Evolutionary conservation across 495 filamentous ascomycete species (phyloP).

Genomic region (Lasiosphaeris hirsuta): DNA sequence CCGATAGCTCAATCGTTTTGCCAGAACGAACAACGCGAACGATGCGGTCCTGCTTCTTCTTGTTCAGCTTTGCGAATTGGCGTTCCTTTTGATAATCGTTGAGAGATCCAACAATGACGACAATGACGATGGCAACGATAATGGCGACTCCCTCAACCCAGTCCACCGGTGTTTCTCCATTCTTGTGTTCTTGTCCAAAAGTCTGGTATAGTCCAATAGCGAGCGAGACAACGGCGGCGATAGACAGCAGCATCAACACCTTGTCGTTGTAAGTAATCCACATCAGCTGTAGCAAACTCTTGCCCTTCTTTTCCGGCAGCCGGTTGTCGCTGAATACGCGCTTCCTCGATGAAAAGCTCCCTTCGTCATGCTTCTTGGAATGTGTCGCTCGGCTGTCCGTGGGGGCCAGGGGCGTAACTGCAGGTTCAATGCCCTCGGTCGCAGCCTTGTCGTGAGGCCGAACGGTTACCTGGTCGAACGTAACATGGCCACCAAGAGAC

Average conservation of each 20-base stretch:
- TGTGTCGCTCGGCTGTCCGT: constrained; percentile 11
- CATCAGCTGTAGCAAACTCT: constrained; percentile 67
- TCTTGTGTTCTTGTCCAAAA: constrained; percentile 42
- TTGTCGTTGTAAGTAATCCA: constrained; percentile 90
- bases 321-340: constrained; percentile 69
- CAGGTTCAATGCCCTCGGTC: constrained; percentile 29
- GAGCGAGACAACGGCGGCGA: constrained; percentile 69
- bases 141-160: constrained; percentile 83
- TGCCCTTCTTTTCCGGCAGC: constrained; percentile 70
- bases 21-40: constrained; percentile 77
- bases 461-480: constrained; percentile 57
- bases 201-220: constrained; percentile 71
- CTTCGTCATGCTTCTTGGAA: constrained; percentile 18
- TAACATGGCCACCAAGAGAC: constrained; percentile 52
- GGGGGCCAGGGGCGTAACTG: constrained; percentile 11
- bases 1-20: constrained; percentile 65
- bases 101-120: constrained; percentile 68
- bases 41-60: constrained; percentile 74
- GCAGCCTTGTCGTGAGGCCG: constrained; percentile 25
- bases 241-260: constrained; percentile 70
- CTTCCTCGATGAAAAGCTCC: constrained; percentile 61
- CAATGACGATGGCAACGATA: constrained; percentile 70
- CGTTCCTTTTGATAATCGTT: constrained; percentile 79
- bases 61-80: constrained; percentile 76
- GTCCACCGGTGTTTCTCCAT: constrained; percentile 53